These are phyloP conservation scores for Sclerotinia nivalis DNA, from an alignment of 2,329 filamentous ascomycete genomes.

Conservation along the genomic window DNA sequence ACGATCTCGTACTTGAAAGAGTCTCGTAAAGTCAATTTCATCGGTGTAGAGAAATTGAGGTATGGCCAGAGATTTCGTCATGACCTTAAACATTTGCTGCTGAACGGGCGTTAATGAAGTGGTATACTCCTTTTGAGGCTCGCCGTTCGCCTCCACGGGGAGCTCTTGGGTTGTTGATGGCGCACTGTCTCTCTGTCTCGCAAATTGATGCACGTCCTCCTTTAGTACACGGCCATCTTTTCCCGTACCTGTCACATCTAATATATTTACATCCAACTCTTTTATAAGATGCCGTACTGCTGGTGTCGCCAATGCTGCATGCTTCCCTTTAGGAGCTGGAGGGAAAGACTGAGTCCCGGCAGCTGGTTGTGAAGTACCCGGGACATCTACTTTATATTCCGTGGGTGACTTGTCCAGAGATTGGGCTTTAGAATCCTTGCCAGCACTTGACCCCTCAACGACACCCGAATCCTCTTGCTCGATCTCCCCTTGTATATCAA, in stretches of 20 bases:
- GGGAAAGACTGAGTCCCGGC: background rate
- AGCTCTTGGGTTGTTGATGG: slow-evolving; percentile 31
- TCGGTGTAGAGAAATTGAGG: slow-evolving; percentile 96
- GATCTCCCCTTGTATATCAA: slow-evolving; percentile 82
- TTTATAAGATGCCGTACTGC: slow-evolving; percentile 88
- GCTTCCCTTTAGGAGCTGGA: slow-evolving; percentile 52
- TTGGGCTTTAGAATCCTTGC: slow-evolving; percentile 30
- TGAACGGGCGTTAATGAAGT: slow-evolving; percentile 76
- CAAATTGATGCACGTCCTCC: slow-evolving; percentile 80
- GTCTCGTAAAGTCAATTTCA: slow-evolving; percentile 76
- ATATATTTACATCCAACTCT: slow-evolving; percentile 74
- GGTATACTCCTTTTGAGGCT: slow-evolving; percentile 64
- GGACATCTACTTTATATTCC: slow-evolving; percentile 16
- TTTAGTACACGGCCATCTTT: slow-evolving; percentile 90
- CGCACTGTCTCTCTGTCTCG: slow-evolving; percentile 54
- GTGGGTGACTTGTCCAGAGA: background rate
- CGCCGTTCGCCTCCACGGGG: slow-evolving; percentile 26
- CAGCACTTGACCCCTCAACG: slow-evolving; percentile 40
- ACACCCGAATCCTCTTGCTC: slow-evolving; percentile 58
- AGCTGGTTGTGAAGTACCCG: slow-evolving; percentile 15
- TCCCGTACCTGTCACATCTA: slow-evolving; percentile 78
- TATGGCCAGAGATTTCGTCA: slow-evolving; percentile 88
- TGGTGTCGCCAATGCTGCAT: slow-evolving; percentile 80
- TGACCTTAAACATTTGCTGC: slow-evolving; percentile 93
- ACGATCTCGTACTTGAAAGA: slow-evolving; percentile 70